Evolutionary conservation across 352 stramenopile genomes (phyloP), one percentile per base, ranked within the genome.

Genomic region (Pythium rhizo-oryzae): DNA sequence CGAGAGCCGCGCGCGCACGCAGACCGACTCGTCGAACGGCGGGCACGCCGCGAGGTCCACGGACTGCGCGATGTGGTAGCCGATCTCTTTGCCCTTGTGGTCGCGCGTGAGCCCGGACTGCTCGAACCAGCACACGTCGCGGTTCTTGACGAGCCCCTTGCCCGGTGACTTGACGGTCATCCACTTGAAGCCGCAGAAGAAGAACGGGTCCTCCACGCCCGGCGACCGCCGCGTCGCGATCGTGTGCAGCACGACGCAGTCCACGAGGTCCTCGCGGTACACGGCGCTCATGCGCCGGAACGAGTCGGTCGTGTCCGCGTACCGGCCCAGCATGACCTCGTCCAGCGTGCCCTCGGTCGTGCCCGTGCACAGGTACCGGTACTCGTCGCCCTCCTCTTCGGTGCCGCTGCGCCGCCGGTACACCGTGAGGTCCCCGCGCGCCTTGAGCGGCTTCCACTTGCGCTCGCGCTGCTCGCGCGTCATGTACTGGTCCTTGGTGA

Each of bases 121-220:
- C 69, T 93, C 82, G 64, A 90, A 93, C 79, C 81, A 93, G 71
- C 85, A 93, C 21, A 90, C 81, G 63, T 93, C 85, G 55, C 85
- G 80, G 65, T 91, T 90, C 75, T 91, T 90, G 19, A 93, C 81
- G 52, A 93, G 62, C 7, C 85, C 81, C 49, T 91, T 90, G 41
- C 82, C 81, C 0, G 81, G 85, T 0, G 78, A 90, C 59, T 84
- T 74, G 56, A 91, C 83, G 8, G 81, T 91, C 81, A 90, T 91
- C 85, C 85, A 93, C 72, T 93, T 93, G 76, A 93, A 92, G 39
- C 85, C 87, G 9, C 82, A 84, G 59, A 85, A 88, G 65, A 85
- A 91, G 65, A 89, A 93, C 2, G 85, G 85, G 12, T 88, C 75
- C 13, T 47, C 9, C 41, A 15, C 35, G 8, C 73, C 59, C 0